Base-by-base conservation (phyloP, 2,329 filamentous ascomycete species). In the Lasiodiplodia hormozganensis region DNA sequence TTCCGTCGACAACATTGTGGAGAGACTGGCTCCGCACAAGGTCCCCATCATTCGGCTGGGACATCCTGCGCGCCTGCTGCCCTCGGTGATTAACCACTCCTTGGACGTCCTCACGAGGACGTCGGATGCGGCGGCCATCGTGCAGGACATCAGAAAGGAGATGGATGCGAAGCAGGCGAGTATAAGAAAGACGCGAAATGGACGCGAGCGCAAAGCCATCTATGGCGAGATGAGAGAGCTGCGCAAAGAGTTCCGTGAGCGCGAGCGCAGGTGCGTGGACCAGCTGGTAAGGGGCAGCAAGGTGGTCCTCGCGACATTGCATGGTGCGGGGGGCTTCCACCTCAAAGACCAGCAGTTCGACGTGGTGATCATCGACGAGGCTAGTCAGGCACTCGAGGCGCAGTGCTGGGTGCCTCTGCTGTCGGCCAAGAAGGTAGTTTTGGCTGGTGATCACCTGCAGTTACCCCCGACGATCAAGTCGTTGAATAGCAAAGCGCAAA, bases 1-100 rank as follows among this genome's bases (percentile, higher is more conserved):
- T 73, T 96, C 93, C 0, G 96, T 99, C 1, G 96, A 99, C 85
- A 99, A 99, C 76, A 97, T 99, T 69, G 94, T 97, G 10, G 96
- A 99, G 80, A 89, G 96, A 8, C 86, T 98, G 1, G 89, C 94
- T 2, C 89, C 92, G 0, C 92, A 94, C 78, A 94, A 93, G 75
- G 85, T 97, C 1, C 91, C 93, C 0, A 93, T 98, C 74, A 87
- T 98, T 43, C 91, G 96, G 1, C 87, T 99, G 0, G 96, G 96
- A 1, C 96, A 99, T 79, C 96, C 96, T 0, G 96, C 96, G 1
- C 90, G 96, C 23, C 85, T 99, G 31, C 85, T 99, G 0, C 94
- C 94, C 0, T 93, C 92, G 0, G 94, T 99, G 0, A 80, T 98
- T 40, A 90, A 90, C 71, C 94, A 97, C 80, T 97, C 94, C 0